phyloP scores from a whole-genome alignment of 208 protist species.

The Leishmania braziliensis region DNA sequence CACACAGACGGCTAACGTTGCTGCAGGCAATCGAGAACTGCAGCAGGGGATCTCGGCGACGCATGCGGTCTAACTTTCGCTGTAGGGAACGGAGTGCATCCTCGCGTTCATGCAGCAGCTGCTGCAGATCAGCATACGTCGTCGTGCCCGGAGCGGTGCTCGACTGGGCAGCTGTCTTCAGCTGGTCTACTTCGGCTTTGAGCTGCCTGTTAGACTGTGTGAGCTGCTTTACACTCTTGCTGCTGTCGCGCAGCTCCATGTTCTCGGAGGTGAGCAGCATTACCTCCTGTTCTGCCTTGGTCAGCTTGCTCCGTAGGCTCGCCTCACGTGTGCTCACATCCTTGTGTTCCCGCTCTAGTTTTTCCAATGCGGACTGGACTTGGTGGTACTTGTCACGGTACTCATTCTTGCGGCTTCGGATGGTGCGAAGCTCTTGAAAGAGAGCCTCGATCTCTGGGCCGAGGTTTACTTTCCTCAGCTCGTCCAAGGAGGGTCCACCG shows the following conservation, averaged over 20 bases:
- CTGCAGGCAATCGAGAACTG: constrained; percentile 87
- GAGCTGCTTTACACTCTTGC: constrained; percentile 57
- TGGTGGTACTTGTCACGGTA: constrained; percentile 72
- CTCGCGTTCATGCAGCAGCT: constrained; percentile 60
- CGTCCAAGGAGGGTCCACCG: constrained; percentile 71
- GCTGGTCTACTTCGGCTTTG: constrained; percentile 36
- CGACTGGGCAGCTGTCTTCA: constrained; percentile 29
- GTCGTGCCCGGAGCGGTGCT: constrained; percentile 35
- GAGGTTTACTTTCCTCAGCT: constrained; percentile 83
- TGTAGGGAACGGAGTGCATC: constrained; percentile 75
- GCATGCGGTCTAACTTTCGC: constrained; percentile 82
- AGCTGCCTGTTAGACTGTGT: constrained; percentile 49
- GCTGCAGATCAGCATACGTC: constrained; percentile 45
- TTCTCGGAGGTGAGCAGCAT: constrained; percentile 88
- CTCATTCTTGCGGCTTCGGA: constrained; percentile 81
- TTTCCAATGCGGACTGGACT: constrained; percentile 37
- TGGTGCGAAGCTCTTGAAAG: constrained; percentile 74
- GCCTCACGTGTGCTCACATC: constrained; percentile 42
- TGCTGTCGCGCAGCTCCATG: constrained; percentile 76
- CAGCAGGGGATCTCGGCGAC: constrained; percentile 74
- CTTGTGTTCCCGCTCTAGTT: constrained; percentile 32
- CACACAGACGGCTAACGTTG: constrained; percentile 51
- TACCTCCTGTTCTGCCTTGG: constrained; percentile 78
- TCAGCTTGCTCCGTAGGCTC: constrained; percentile 62
- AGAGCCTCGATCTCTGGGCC: constrained; percentile 89